phyloP scores from a whole-genome alignment of 352 stramenopile species.

The Globisporangium echinulatum region DNA sequence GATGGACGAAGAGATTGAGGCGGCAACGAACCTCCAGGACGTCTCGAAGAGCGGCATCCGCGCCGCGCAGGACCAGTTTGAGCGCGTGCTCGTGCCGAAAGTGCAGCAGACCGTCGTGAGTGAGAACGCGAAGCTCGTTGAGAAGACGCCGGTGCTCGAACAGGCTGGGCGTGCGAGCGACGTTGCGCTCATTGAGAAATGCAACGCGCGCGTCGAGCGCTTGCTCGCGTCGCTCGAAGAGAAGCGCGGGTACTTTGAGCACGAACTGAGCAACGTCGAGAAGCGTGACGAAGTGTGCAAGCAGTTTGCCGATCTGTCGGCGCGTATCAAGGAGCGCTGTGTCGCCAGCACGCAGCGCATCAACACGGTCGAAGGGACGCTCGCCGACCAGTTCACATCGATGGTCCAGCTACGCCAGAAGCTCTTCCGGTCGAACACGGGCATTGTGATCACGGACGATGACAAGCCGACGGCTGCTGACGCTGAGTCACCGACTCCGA shows the following conservation, averaged over 20 bases:
- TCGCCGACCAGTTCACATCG: conserved; percentile 73
- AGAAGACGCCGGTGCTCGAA: conserved; percentile 70
- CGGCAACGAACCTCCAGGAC: conserved; percentile 63
- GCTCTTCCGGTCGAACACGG: conserved; percentile 62
- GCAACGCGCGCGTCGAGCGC: conserved; percentile 55
- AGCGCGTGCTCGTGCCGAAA: conserved; percentile 63
- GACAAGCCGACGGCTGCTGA: not conserved
- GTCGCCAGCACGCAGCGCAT: conserved; percentile 67
- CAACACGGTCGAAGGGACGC: conserved; percentile 66
- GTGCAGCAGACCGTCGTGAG: conserved; percentile 59
- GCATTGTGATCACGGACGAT: conserved; percentile 30
- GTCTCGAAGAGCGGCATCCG: conserved; percentile 63
- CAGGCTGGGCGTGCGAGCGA: conserved; percentile 50
- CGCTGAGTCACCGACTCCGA: not conserved
- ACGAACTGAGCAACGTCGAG: conserved; percentile 69
- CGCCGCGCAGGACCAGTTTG: conserved; percentile 61
- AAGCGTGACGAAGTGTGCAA: conserved; percentile 70
- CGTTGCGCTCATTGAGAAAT: conserved; percentile 69
- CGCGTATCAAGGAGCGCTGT: conserved; percentile 73
- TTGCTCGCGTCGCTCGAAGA: conserved; percentile 62
- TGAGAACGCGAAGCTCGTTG: conserved; percentile 76
- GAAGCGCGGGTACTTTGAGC: conserved; percentile 70
- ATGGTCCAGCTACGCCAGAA: conserved; percentile 66
- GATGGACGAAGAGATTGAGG: conserved; percentile 84
- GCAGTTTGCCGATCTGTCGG: conserved; percentile 69